These are phyloP conservation scores for Zygoascus flipseniorum DNA, from an alignment of 805 yeast species.

Conservation along the genomic window DNA sequence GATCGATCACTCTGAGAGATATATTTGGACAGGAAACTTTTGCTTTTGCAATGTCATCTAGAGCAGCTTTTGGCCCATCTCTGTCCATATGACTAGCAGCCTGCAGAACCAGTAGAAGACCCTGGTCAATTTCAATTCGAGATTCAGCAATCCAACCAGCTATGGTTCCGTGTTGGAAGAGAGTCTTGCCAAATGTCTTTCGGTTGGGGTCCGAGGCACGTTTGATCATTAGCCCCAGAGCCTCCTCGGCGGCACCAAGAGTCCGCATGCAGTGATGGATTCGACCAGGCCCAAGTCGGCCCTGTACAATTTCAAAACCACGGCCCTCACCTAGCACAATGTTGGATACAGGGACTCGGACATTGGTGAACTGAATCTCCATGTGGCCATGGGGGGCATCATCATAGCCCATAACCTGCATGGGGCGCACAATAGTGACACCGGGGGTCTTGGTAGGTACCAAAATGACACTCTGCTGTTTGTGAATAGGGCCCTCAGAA, in stretches of 20 bases:
- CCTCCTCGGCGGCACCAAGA: constrained; percentile 53
- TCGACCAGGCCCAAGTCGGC: constrained; percentile 61
- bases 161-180: constrained; percentile 45
- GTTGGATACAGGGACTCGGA: constrained; percentile 38
- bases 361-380: constrained; percentile 45
- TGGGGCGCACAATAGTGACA: constrained; percentile 42
- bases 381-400: constrained; percentile 70
- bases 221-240: constrained; percentile 38
- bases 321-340: constrained; percentile 42
- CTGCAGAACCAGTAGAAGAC: constrained; percentile 45
- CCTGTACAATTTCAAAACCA: constrained; percentile 57
- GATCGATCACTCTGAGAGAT: constrained; percentile 43
- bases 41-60: constrained; percentile 51
- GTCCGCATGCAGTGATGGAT: constrained; percentile 63
- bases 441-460: constrained; percentile 47
- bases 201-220: constrained; percentile 42
- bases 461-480: constrained; percentile 49
- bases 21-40: constrained; percentile 55
- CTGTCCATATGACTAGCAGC: constrained; percentile 56
- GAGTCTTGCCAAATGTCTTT: constrained; percentile 42
- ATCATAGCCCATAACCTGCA: constrained; percentile 50
- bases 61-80: constrained; percentile 46
- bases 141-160: constrained; percentile 42
- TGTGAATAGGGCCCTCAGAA: constrained; percentile 27
- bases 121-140: constrained; percentile 46